phyloP scores from a whole-genome alignment of 164 flowering plant genomes.

The Paratinospora sagittata region DNA sequence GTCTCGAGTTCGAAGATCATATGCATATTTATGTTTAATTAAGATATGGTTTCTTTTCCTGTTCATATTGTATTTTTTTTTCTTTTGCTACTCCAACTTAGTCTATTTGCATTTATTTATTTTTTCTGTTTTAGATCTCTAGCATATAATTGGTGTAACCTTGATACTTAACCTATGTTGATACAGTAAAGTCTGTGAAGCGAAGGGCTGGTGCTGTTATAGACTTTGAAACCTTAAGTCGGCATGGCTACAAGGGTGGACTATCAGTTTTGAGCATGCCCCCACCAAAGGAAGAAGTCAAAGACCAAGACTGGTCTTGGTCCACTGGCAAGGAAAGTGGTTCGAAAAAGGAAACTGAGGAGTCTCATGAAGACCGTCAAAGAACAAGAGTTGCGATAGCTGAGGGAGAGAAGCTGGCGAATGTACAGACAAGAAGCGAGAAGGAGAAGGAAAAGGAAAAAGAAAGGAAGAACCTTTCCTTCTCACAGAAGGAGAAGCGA shows the following conservation, averaged over 20 bases:
- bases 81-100: no score
- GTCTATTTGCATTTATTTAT: background rate
- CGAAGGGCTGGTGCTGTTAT: conserved; percentile 35
- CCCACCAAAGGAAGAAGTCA: conserved; percentile 46
- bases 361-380: conserved; percentile 62
- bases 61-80: no score
- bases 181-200: conserved; percentile 45
- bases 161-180: background rate
- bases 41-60: no score
- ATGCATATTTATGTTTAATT: no score
- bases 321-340: conserved; percentile 56
- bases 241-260: conserved; percentile 78
- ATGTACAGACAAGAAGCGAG: conserved; percentile 49
- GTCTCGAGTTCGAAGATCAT: no score
- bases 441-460: conserved; percentile 21
- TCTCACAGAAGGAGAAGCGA: conserved; percentile 86
- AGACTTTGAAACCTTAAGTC: conserved; percentile 68
- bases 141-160: background rate
- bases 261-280: conserved; percentile 67
- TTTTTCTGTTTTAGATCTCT: background rate
- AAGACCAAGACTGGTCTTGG: conserved; percentile 83
- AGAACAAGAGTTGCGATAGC: conserved; percentile 56
- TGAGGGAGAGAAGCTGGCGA: conserved; percentile 51
- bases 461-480: conserved; percentile 33
- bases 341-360: conserved; percentile 42